Evolutionary conservation across 2,329 filamentous ascomycete genomes (phyloP).

Genomic region (Chrysoporthe austroafricana): DNA sequence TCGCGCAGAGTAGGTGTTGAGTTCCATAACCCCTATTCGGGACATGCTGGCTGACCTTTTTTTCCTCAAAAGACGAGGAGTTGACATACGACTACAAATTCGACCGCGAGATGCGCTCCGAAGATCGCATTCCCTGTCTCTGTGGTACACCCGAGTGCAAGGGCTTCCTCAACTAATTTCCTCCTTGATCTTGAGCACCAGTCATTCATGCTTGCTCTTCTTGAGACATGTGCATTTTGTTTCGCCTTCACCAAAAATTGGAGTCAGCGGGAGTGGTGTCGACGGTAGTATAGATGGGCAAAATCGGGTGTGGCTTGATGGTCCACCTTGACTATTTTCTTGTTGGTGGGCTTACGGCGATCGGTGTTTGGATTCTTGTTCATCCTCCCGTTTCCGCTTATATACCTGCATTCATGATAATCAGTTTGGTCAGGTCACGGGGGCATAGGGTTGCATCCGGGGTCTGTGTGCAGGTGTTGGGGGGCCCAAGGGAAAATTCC

Average conservation of each 20-base stretch:
- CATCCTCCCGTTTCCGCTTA: constrained; percentile 14
- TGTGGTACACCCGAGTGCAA: constrained; percentile 97
- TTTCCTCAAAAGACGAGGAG: constrained; percentile 76
- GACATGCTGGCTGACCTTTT: constrained; percentile 32
- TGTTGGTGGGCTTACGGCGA: neutral
- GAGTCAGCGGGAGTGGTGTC: constrained; percentile 4
- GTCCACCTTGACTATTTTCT: neutral
- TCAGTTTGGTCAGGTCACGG: neutral
- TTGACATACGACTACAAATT: constrained; percentile 99
- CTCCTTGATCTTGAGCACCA: neutral
- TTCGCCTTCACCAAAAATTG: neutral
- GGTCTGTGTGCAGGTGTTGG: constrained; percentile 29
- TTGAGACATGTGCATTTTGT: neutral
- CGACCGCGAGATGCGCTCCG: constrained; percentile 91
- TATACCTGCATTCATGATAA: constrained; percentile 21
- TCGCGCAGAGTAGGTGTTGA: constrained; percentile 77
- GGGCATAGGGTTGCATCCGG: neutral
- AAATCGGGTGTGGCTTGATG: constrained; percentile 1
- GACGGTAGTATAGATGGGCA: constrained; percentile 10
- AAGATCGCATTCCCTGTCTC: constrained; percentile 95
- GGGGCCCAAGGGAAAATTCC: constrained; percentile 34
- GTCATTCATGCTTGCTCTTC: neutral
- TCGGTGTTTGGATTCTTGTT: constrained; percentile 16
- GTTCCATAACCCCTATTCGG: neutral
- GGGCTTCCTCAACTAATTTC: constrained; percentile 89